Conservation (phyloP, 148 eudicot genomes). For the Persicaria tinctoria region DNA sequence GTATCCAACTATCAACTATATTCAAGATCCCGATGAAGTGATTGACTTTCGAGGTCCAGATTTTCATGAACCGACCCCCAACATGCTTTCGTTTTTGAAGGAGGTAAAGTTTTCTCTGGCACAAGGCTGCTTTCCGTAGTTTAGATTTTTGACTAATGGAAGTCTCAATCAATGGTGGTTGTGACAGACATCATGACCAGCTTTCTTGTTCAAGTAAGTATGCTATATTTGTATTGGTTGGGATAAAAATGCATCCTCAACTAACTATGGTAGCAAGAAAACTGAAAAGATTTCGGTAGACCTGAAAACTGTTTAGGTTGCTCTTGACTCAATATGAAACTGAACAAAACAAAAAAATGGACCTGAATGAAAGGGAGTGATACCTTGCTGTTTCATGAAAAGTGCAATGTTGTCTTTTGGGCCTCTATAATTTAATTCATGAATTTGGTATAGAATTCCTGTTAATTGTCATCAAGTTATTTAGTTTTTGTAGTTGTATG, state of each 20-base stretch:
- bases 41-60: constrained; percentile 94
- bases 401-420: not conserved
- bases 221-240: constrained; percentile 3
- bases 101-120: constrained; percentile 43
- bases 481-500: not conserved
- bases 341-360: not conserved
- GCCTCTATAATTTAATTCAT: not conserved
- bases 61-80: constrained; percentile 94
- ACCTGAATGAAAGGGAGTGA: not conserved
- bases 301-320: not conserved
- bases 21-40: constrained; percentile 90
- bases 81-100: constrained; percentile 70
- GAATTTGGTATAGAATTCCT: not conserved
- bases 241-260: not conserved
- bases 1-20: constrained; percentile 93
- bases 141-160: not conserved
- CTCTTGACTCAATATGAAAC: not conserved
- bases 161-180: not conserved
- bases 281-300: not conserved
- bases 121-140: not conserved
- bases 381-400: not conserved
- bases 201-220: not conserved
- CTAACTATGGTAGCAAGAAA: not conserved
- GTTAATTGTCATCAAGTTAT: not conserved
- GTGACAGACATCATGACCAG: not conserved